Conservation (phyloP, 192 early-diverging fungal species). For the Backusella tuberculispora region DNA sequence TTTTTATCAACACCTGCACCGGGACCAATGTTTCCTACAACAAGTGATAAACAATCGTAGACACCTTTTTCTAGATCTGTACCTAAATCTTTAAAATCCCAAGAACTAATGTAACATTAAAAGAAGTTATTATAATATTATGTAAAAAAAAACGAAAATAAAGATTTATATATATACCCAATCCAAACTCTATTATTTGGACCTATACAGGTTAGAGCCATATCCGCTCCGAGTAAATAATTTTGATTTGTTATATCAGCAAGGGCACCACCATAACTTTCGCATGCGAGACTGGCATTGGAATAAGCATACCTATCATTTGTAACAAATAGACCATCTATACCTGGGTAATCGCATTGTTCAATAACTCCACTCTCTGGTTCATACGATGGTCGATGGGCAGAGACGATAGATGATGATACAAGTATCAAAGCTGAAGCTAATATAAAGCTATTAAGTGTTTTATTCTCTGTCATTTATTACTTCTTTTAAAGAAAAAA, state of each 20-base stretch:
- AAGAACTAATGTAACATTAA: background rate
- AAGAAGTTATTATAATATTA: background rate
- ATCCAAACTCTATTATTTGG: conserved; percentile 16
- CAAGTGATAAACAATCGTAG: background rate
- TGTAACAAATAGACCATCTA: background rate
- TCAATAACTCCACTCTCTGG: background rate
- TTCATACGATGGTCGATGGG: background rate
- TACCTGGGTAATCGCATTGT: background rate
- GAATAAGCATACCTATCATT: background rate
- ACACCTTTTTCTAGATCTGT: background rate
- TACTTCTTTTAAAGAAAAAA: background rate
- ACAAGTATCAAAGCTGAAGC: background rate
- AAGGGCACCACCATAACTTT: background rate
- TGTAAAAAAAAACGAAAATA: background rate
- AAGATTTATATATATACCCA: background rate
- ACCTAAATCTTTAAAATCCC: conserved; percentile 3
- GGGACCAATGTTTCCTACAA: conserved; percentile 10
- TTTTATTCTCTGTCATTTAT: background rate
- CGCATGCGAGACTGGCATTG: background rate
- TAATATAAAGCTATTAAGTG: background rate
- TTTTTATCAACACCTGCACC: conserved; percentile 7
- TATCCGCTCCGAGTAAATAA: conserved; percentile 10
- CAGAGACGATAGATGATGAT: background rate
- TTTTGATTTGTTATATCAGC: background rate
- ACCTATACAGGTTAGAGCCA: conserved; percentile 3